A percentile compares a stretch with the other conserved stretches of the same genome.
Evolutionary conservation across 805 yeast species (phyloP).

Genomic region (Candida wancherniae): DNA sequence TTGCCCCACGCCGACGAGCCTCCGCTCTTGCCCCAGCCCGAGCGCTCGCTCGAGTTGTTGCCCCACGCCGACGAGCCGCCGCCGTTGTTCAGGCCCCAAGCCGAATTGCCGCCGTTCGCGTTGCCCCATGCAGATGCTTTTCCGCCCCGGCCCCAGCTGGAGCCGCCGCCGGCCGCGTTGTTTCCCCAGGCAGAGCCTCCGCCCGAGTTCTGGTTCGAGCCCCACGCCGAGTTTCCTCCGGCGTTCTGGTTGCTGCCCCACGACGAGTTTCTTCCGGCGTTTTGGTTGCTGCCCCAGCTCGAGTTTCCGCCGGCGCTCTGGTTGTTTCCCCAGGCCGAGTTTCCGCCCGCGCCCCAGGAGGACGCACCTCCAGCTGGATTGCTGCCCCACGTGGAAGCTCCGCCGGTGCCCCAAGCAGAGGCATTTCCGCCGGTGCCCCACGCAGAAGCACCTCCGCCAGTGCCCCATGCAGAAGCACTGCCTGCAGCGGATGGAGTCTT

Average conservation of each 20-base stretch:
- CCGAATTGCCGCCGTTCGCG: slow-evolving; percentile 36
- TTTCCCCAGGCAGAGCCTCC: slow-evolving; percentile 36
- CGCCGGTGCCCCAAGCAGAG: slow-evolving; percentile 23
- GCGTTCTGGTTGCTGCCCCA: slow-evolving; percentile 17
- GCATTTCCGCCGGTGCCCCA: slow-evolving; percentile 44
- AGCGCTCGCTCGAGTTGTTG: slow-evolving; percentile 12
- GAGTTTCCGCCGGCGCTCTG: slow-evolving; percentile 15
- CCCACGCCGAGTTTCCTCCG: slow-evolving; percentile 35
- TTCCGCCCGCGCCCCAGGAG: slow-evolving; percentile 19
- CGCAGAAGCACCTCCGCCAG: slow-evolving; percentile 31
- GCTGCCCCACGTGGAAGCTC: slow-evolving; percentile 18
- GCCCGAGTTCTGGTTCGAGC: slow-evolving; percentile 14
- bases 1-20: slow-evolving; percentile 17
- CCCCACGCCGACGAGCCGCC: slow-evolving; percentile 20
- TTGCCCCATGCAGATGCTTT: slow-evolving; percentile 15
- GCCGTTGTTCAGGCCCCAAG: slow-evolving; percentile 17
- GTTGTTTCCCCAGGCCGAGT: slow-evolving; percentile 16
- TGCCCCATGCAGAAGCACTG: slow-evolving; percentile 22
- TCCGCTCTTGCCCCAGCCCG: slow-evolving; percentile 22
- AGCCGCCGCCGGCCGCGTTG: slow-evolving; percentile 40
- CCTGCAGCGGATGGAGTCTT: slow-evolving; percentile 27
- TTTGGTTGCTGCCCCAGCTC: slow-evolving; percentile 16
- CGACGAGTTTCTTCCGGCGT: slow-evolving; percentile 17
- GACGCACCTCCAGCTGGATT: slow-evolving; percentile 14
- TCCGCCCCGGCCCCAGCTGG: slow-evolving; percentile 28